Evolutionary conservation across 1,139 yeast genomes (phyloP).

Genomic region (Citeromyces hawaiiensis): DNA sequence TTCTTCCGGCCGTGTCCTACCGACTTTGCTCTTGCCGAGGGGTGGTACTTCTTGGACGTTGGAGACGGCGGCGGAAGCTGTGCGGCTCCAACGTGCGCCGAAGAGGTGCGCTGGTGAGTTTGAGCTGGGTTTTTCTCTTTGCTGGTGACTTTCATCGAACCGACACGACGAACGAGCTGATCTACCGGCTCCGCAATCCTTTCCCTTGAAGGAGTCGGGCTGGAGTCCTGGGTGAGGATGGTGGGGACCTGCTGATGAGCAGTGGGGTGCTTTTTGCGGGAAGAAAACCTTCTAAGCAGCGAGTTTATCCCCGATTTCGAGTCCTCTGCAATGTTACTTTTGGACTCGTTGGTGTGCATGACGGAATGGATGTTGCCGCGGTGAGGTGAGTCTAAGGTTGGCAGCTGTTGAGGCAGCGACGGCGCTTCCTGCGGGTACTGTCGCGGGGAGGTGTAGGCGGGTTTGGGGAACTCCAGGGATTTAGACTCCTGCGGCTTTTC

Average conservation of each 20-base stretch:
- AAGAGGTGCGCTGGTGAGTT: not conserved
- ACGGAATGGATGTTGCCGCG: not conserved
- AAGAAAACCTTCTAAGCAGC: not conserved
- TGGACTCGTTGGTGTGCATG: not conserved
- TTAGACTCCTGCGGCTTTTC: slow-evolving; percentile 15
- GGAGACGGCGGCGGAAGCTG: not conserved
- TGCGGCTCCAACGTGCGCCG: not conserved
- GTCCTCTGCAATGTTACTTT: not conserved
- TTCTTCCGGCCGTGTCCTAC: slow-evolving; percentile 71
- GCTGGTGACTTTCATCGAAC: slow-evolving; percentile 49
- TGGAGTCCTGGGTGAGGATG: not conserved
- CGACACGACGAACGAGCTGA: slow-evolving; percentile 47
- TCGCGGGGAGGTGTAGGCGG: slow-evolving; percentile 49
- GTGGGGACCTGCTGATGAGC: not conserved
- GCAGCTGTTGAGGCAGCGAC: slow-evolving; percentile 1
- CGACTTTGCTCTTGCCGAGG: slow-evolving; percentile 82
- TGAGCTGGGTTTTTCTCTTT: slow-evolving; percentile 22
- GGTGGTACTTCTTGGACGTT: slow-evolving; percentile 35
- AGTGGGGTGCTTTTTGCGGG: not conserved
- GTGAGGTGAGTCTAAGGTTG: not conserved
- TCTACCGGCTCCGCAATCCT: slow-evolving; percentile 11
- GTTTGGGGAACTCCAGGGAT: slow-evolving; percentile 31
- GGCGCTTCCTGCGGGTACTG: slow-evolving; percentile 9
- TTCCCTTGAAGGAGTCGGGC: not conserved
- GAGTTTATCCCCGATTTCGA: not conserved